Conservation (phyloP, 2,329 filamentous ascomycete species). For the Paecilomyces sp. region DNA sequence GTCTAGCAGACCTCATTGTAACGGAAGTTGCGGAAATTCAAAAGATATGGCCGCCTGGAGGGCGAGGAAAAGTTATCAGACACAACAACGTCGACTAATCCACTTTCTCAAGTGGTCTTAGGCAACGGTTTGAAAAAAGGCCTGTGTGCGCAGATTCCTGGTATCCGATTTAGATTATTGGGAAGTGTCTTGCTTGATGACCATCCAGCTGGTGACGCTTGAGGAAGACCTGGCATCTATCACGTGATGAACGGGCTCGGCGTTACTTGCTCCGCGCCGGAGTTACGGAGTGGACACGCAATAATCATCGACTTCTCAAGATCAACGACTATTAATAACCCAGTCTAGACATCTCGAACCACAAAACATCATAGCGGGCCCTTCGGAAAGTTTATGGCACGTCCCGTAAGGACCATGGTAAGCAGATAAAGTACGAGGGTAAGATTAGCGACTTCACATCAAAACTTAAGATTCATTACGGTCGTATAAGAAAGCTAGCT, state of each 20-base stretch:
- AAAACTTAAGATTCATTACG: neutral
- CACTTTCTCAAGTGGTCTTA: neutral
- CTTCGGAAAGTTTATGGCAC: neutral
- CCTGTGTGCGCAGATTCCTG: neutral
- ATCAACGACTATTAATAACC: neutral
- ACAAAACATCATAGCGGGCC: neutral
- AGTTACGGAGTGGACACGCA: constrained; percentile 3
- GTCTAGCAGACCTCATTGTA: constrained; percentile 30
- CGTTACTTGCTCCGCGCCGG: constrained; percentile 9
- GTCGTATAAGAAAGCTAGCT: neutral
- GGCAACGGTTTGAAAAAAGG: neutral
- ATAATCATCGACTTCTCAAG: neutral
- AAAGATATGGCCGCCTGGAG: constrained; percentile 14
- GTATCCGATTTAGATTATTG: neutral
- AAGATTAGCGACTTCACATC: too few relatives aligned
- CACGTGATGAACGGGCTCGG: constrained; percentile 15
- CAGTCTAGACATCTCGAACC: neutral
- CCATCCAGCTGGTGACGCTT: neutral
- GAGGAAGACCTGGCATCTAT: neutral
- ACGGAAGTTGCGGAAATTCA: constrained; percentile 28
- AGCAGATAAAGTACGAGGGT: too few relatives aligned
- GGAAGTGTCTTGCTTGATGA: neutral
- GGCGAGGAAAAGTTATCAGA: constrained; percentile 6
- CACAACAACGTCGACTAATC: constrained; percentile 8
- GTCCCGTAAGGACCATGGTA: neutral